Evolutionary conservation across 805 yeast species (phyloP).

Genomic region (Saccharomycopsis babjevae): DNA sequence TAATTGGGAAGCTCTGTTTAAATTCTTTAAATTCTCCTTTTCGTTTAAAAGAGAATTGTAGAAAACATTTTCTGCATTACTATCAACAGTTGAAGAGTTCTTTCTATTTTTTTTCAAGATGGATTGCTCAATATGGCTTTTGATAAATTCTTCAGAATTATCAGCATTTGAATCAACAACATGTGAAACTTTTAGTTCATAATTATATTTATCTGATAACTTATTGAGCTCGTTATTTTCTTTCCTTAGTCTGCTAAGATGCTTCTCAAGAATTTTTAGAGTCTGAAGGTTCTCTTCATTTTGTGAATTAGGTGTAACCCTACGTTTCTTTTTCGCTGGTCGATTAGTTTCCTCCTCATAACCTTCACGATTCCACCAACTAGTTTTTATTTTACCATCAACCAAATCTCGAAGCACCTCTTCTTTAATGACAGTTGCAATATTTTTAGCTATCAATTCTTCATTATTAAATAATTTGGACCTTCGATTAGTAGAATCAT

Average conservation of each 20-base stretch:
- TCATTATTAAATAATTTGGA: constrained; percentile 14
- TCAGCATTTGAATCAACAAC: neutral
- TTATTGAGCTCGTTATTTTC: constrained; percentile 42
- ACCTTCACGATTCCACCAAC: constrained; percentile 50
- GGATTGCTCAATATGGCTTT: neutral
- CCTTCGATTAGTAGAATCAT: constrained; percentile 21
- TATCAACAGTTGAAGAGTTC: neutral
- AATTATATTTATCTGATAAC: neutral
- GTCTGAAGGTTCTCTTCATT: constrained; percentile 43
- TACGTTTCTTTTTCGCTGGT: constrained; percentile 5
- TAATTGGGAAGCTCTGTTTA: neutral
- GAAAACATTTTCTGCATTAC: neutral
- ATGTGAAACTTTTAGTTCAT: neutral
- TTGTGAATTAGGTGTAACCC: constrained; percentile 46
- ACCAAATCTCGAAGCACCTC: constrained; percentile 49
- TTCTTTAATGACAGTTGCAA: constrained; percentile 56
- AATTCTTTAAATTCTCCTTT: neutral
- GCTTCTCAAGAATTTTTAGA: constrained; percentile 35
- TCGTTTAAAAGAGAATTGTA: neutral
- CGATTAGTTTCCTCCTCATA: constrained; percentile 24
- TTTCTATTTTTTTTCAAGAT: neutral
- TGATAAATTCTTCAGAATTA: neutral
- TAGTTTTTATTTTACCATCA: constrained; percentile 49
- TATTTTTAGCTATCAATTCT: constrained; percentile 34
- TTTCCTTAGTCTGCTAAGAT: constrained; percentile 33